A percentile compares a stretch with the other conserved stretches of the same genome.
These are phyloP conservation scores for Myxozyma kluyveri DNA, from an alignment of 805 yeast species.

Conservation along the genomic window DNA sequence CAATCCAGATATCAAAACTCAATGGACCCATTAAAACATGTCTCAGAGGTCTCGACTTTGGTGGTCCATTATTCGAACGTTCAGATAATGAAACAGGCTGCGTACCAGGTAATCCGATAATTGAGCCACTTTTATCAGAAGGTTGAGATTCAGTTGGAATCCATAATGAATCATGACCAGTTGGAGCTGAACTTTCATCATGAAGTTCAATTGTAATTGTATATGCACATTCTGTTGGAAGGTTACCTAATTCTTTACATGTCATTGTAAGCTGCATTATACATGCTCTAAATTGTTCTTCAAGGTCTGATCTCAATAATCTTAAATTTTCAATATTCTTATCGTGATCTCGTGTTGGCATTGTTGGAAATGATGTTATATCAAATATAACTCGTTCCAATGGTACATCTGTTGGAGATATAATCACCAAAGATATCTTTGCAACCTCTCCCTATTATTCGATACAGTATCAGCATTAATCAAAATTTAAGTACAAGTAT, in stretches of 20 bases:
- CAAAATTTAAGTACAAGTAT: slow-evolving; percentile 16
- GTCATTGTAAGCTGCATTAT: slow-evolving; percentile 28
- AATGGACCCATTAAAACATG: slow-evolving; percentile 45
- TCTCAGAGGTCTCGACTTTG: slow-evolving; percentile 40
- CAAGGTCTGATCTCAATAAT: slow-evolving; percentile 20
- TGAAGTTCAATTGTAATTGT: slow-evolving; percentile 34
- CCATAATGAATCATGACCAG: slow-evolving; percentile 32
- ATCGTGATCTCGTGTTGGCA: slow-evolving; percentile 27
- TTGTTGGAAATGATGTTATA: slow-evolving; percentile 36
- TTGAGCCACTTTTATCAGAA: slow-evolving; percentile 5
- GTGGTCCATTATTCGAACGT: slow-evolving; percentile 3
- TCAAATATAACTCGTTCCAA: slow-evolving; percentile 44
- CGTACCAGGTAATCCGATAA: slow-evolving; percentile 1
- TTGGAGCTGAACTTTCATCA: slow-evolving; percentile 17
- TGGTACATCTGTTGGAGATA: slow-evolving; percentile 38
- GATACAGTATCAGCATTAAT: not conserved
- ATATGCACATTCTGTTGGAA: slow-evolving; percentile 31
- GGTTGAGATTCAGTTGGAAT: slow-evolving; percentile 30
- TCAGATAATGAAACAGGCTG: not conserved
- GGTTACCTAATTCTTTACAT: slow-evolving; percentile 24
- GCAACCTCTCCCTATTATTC: slow-evolving; percentile 23
- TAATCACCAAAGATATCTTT: slow-evolving; percentile 40
- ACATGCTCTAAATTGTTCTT: slow-evolving; percentile 35
- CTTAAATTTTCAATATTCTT: slow-evolving; percentile 23
- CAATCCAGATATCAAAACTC: slow-evolving; percentile 43